Percentiles rank a stretch among this genome's conserved stretches.
phyloP scores from a whole-genome alignment of 2,329 filamentous ascomycete species.

The Exophiala spinifera region DNA sequence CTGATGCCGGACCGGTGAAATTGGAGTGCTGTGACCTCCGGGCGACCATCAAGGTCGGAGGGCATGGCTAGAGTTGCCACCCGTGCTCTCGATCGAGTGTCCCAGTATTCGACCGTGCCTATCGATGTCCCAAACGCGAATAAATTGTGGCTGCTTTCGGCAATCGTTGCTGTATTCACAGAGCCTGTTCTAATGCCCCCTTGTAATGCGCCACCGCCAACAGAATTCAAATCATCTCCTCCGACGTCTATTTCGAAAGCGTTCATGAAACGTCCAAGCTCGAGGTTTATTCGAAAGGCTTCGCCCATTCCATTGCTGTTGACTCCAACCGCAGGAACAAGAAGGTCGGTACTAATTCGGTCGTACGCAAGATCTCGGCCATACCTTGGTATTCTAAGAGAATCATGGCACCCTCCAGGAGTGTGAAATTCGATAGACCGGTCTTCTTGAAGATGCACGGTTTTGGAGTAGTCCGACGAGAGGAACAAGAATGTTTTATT shows the following conservation, averaged over 20 bases:
- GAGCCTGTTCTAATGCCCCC: slow-evolving; percentile 81
- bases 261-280: slow-evolving; percentile 89
- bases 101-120: slow-evolving; percentile 97
- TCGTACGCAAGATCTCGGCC: slow-evolving; percentile 88
- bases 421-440: slow-evolving; percentile 91
- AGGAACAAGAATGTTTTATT: slow-evolving; percentile 90
- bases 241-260: slow-evolving; percentile 90
- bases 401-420: slow-evolving; percentile 80
- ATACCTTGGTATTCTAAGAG: slow-evolving; percentile 85
- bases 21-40: slow-evolving; percentile 79
- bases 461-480: slow-evolving; percentile 89
- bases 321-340: slow-evolving; percentile 83
- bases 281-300: slow-evolving; percentile 87
- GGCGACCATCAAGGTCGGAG: slow-evolving; percentile 37
- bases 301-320: slow-evolving; percentile 84
- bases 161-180: slow-evolving; percentile 83
- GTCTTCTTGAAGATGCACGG: slow-evolving; percentile 87
- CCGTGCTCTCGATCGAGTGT: slow-evolving; percentile 76
- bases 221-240: slow-evolving; percentile 66
- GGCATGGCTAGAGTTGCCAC: slow-evolving; percentile 70
- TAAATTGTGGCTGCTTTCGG: slow-evolving; percentile 84
- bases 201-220: slow-evolving; percentile 72
- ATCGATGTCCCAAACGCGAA: slow-evolving; percentile 90
- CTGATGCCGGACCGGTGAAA: slow-evolving; percentile 82
- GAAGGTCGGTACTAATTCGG: slow-evolving; percentile 73